Conservation (phyloP, 2,329 filamentous ascomycete species). For the Drechslerella coelobrocha region DNA sequence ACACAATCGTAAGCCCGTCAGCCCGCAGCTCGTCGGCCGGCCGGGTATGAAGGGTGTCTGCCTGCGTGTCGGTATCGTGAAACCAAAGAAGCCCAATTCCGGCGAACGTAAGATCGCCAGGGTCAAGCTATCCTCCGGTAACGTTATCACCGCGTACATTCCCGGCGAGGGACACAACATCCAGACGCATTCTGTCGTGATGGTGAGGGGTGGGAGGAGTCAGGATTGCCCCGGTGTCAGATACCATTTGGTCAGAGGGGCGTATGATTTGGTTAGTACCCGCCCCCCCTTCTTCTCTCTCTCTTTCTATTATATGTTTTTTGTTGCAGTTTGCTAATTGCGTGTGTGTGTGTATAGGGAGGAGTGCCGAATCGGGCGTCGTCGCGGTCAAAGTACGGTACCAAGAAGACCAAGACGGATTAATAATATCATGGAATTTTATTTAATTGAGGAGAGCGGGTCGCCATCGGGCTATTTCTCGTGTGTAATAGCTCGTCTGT, state of each 20-base stretch:
- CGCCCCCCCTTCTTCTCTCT: not conserved
- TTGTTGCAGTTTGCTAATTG: not conserved
- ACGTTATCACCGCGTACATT: slow-evolving; percentile 89
- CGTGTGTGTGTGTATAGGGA: slow-evolving; percentile 66
- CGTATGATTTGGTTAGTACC: slow-evolving; percentile 83
- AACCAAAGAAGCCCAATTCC: slow-evolving; percentile 99
- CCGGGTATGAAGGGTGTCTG: slow-evolving; percentile 95
- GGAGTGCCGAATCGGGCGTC: slow-evolving; percentile 85
- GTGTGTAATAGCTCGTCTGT: too few relatives aligned
- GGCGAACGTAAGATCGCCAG: slow-evolving; percentile 95
- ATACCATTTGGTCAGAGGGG: slow-evolving; percentile 90
- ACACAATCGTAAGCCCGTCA: slow-evolving; percentile 74
- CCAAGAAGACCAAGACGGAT: slow-evolving; percentile 92
- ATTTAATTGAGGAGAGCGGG: not conserved
- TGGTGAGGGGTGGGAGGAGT: slow-evolving; percentile 88
- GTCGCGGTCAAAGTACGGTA: slow-evolving; percentile 93
- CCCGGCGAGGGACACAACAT: slow-evolving; percentile 98
- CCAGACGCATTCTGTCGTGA: slow-evolving; percentile 96
- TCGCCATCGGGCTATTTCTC: too few relatives aligned
- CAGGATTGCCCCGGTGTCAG: slow-evolving; percentile 99
- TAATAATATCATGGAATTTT: slow-evolving; percentile 19
- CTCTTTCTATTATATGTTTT: not conserved
- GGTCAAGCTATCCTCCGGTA: slow-evolving; percentile 84
- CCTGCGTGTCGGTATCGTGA: slow-evolving; percentile 88
- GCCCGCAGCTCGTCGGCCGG: slow-evolving; percentile 77